phyloP scores from a whole-genome alignment of 495 filamentous ascomycete species.

The Tuber umbilicatum region DNA sequence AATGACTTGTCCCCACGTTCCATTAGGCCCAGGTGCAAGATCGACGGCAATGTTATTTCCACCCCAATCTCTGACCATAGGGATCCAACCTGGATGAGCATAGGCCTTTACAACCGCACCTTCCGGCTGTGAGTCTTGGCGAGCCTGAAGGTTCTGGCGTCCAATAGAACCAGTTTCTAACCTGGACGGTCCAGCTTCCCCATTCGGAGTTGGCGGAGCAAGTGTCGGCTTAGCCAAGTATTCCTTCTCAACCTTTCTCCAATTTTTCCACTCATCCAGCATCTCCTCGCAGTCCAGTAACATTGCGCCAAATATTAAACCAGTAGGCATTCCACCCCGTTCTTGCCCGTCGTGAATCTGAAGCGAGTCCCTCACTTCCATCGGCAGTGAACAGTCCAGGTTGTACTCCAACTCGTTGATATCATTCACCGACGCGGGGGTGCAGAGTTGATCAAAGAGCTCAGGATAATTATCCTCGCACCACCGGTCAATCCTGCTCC shows the following conservation, averaged over 20 bases:
- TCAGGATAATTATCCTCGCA: constrained; percentile 91
- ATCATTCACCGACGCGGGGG: constrained; percentile 86
- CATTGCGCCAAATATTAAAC: constrained; percentile 90
- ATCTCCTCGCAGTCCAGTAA: constrained; percentile 97
- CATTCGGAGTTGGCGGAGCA: constrained; percentile 49
- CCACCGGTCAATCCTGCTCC: constrained; percentile 91
- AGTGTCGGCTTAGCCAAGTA: constrained; percentile 70
- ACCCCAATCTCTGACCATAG: constrained; percentile 93
- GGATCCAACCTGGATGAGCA: constrained; percentile 92
- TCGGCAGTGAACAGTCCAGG: constrained; percentile 85
- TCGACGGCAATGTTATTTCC: constrained; percentile 95
- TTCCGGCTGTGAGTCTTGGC: constrained; percentile 82
- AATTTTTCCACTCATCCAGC: constrained; percentile 94
- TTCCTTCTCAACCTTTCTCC: constrained; percentile 85
- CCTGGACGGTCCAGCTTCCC: constrained; percentile 36
- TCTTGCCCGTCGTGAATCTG: constrained; percentile 93
- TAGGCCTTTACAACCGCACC: constrained; percentile 86
- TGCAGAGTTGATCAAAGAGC: constrained; percentile 84
- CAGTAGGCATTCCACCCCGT: constrained; percentile 81
- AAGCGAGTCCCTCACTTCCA: constrained; percentile 89
- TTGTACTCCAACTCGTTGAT: constrained; percentile 95
- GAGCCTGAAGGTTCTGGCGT: constrained; percentile 71
- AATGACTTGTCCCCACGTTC: constrained; percentile 93
- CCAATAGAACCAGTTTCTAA: constrained; percentile 42
- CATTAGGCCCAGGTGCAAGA: constrained; percentile 81